phyloP scores from a whole-genome alignment of 2,329 filamentous ascomycete genomes.

The Epichloe sibirici region DNA sequence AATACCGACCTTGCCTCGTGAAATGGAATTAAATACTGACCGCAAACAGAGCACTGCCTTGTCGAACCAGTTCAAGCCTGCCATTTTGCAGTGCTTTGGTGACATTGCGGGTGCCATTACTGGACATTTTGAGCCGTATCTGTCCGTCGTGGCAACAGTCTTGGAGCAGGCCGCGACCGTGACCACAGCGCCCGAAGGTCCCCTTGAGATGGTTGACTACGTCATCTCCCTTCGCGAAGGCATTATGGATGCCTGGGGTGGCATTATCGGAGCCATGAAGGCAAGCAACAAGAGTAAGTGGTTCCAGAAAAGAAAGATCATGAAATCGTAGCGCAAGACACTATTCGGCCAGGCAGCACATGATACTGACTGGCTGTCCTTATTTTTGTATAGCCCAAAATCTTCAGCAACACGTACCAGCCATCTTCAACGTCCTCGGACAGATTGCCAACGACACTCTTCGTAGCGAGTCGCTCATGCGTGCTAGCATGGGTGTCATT shows the following conservation, averaged over 20 bases:
- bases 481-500: slow-evolving; percentile 94
- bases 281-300: slow-evolving; percentile 61
- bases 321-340: too few species aligned
- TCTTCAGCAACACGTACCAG: slow-evolving; percentile 66
- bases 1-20: background rate
- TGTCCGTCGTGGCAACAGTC: slow-evolving; percentile 84
- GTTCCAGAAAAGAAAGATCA: too few species aligned
- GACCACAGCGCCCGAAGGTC: slow-evolving; percentile 63
- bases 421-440: slow-evolving; percentile 79
- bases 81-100: slow-evolving; percentile 94
- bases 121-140: slow-evolving; percentile 83
- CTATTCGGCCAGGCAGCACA: background rate
- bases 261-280: slow-evolving; percentile 92
- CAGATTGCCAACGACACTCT: slow-evolving; percentile 71
- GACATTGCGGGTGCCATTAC: slow-evolving; percentile 94
- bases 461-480: slow-evolving; percentile 81
- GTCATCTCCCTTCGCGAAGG: slow-evolving; percentile 89
- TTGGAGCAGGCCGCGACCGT: slow-evolving; percentile 86
- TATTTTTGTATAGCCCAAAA: slow-evolving; percentile 41
- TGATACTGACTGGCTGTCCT: background rate
- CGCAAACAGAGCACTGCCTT: slow-evolving; percentile 58
- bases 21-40: background rate
- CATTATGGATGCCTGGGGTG: slow-evolving; percentile 98
- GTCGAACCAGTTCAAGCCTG: slow-evolving; percentile 93
- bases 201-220: slow-evolving; percentile 95